A percentile compares a stretch with the other conserved stretches of the same genome.
Evolutionary conservation across 1,139 yeast genomes (phyloP).

Genomic region (Taiozyma sp.): DNA sequence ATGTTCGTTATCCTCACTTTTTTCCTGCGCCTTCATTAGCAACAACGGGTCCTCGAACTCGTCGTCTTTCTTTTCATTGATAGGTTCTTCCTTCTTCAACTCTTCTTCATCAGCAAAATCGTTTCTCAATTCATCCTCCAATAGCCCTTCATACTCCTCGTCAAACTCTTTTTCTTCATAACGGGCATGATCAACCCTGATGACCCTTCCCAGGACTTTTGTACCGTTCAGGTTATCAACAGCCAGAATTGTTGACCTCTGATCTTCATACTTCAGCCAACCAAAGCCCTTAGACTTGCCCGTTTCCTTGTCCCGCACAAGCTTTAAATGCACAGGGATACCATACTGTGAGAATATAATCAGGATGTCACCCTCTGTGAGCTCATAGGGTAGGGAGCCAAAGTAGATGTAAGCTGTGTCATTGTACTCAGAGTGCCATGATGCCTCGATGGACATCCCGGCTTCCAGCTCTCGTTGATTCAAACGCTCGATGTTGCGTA

Average conservation of each 20-base stretch:
- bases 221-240: constrained; percentile 85
- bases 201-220: constrained; percentile 46
- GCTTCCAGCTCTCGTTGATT: constrained; percentile 62
- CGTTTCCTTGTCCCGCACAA: constrained; percentile 63
- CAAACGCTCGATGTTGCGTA: constrained; percentile 46
- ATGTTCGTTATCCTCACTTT: background rate
- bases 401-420: constrained; percentile 61
- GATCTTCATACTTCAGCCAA: constrained; percentile 78
- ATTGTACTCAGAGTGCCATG: constrained; percentile 86
- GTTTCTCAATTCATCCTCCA: constrained; percentile 16
- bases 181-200: constrained; percentile 75
- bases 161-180: constrained; percentile 51
- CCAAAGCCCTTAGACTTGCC: constrained; percentile 77
- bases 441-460: constrained; percentile 55
- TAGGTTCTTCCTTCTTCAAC: constrained; percentile 1
- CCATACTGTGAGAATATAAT: constrained; percentile 89
- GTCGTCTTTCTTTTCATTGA: constrained; percentile 7
- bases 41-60: constrained; percentile 20
- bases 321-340: constrained; percentile 69
- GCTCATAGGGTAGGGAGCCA: constrained; percentile 61
- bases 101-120: constrained; percentile 16
- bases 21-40: constrained; percentile 8
- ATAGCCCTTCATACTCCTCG: constrained; percentile 31
- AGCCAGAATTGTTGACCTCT: constrained; percentile 75
- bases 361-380: constrained; percentile 71